Percentiles rank a stretch among this genome's conserved stretches.
Evolutionary conservation across 2,329 filamentous ascomycete species (phyloP).

Genomic region (Talaromyces sp.): DNA sequence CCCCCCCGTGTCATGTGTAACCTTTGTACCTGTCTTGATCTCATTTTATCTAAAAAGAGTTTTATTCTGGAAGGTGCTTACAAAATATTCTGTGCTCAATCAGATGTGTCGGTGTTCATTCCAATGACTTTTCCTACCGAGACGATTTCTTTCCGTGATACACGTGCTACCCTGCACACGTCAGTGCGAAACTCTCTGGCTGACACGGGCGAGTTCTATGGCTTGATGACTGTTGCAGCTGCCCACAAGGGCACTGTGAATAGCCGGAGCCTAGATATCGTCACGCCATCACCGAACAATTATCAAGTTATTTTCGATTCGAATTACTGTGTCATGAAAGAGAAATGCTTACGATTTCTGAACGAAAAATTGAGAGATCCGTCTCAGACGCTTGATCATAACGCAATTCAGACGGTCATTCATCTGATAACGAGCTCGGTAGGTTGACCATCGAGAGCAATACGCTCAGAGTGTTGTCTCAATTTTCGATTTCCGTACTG

Average conservation of each 20-base stretch:
- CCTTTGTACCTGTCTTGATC: background rate
- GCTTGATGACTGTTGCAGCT: conserved; percentile 33
- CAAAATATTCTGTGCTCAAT: conserved; percentile 3
- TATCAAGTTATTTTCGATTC: conserved; percentile 21
- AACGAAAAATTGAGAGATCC: conserved; percentile 26
- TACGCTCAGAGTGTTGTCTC: background rate
- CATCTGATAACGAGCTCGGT: conserved; percentile 14
- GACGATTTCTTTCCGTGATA: conserved; percentile 17
- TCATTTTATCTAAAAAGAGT: background rate
- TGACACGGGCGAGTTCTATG: conserved; percentile 32
- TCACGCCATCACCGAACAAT: conserved; percentile 13
- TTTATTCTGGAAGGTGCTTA: conserved; percentile 12
- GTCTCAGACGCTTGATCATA: conserved; percentile 21
- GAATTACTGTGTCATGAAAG: conserved; percentile 36
- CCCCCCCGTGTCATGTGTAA: background rate
- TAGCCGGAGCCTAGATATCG: conserved; percentile 19
- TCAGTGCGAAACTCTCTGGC: conserved; percentile 28
- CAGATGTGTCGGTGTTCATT: conserved; percentile 29
- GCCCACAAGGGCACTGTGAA: conserved; percentile 32
- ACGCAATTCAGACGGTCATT: conserved; percentile 32
- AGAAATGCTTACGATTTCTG: conserved; percentile 28
- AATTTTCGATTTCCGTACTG: conserved; percentile 2
- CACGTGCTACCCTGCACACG: conserved; percentile 19
- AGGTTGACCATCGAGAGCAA: background rate
- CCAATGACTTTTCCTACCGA: conserved; percentile 35